A percentile compares a stretch with the other conserved stretches of the same genome.
These are phyloP conservation scores for Candida sp. DNA, from an alignment of 1,139 yeast species.

Conservation along the genomic window DNA sequence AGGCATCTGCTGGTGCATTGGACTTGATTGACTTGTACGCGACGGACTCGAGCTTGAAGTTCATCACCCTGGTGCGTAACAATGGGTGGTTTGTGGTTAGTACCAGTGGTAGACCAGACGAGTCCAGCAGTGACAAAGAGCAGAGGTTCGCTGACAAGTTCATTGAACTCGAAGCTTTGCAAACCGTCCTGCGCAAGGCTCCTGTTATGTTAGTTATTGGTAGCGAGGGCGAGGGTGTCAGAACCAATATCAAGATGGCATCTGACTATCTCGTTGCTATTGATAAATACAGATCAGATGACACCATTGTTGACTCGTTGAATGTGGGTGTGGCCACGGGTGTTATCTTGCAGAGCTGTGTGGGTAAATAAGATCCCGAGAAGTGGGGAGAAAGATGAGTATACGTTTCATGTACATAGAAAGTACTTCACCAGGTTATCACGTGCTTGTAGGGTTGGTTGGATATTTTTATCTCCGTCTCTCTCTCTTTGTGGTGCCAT, in stretches of 20 bases:
- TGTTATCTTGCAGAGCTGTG: constrained; percentile 42
- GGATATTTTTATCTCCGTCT: neutral
- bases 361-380: neutral
- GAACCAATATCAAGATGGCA: constrained; percentile 64
- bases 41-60: constrained; percentile 59
- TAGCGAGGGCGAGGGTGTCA: constrained; percentile 83
- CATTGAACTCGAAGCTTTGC: constrained; percentile 47
- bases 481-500: neutral
- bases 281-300: constrained; percentile 33
- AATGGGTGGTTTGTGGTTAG: constrained; percentile 79
- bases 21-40: constrained; percentile 72
- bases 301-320: constrained; percentile 69
- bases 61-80: constrained; percentile 57
- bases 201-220: constrained; percentile 83
- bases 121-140: constrained; percentile 22
- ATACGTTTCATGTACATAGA: neutral
- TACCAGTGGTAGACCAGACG: constrained; percentile 48
- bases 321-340: constrained; percentile 94
- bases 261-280: constrained; percentile 71
- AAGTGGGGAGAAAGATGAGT: neutral
- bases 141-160: constrained; percentile 30
- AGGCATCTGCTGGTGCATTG: constrained; percentile 88
- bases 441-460: neutral
- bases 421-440: neutral
- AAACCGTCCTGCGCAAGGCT: constrained; percentile 40